phyloP scores from a whole-genome alignment of 108 stramenopile genomes.

The Cyclotella atomus region DNA sequence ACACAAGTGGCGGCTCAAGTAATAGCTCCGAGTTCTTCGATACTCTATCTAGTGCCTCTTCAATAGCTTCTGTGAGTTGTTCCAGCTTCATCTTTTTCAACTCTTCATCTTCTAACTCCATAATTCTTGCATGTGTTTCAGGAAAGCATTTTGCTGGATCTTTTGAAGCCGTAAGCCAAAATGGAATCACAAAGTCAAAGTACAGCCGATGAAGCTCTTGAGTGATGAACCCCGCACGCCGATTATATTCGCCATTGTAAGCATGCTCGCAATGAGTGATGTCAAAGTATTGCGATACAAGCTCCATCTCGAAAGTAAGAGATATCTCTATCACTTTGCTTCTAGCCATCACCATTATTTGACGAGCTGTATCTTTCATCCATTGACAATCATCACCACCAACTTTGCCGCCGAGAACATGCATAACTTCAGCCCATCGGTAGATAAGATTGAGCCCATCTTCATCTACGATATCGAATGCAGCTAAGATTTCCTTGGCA shows the following conservation, averaged over 20 bases:
- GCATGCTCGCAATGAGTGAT: not conserved
- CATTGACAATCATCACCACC: constrained; percentile 1
- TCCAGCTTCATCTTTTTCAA: not conserved
- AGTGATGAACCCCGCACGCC: not conserved
- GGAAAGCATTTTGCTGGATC: constrained; percentile 5
- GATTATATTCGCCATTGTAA: not conserved
- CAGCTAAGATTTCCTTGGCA: not conserved
- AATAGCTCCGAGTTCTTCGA: constrained; percentile 1
- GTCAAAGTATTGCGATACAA: constrained; percentile 2
- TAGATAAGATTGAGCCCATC: not conserved
- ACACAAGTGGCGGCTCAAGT: not conserved
- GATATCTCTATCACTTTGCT: not conserved
- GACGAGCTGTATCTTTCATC: constrained; percentile 2
- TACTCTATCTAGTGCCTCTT: not conserved
- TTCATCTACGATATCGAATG: not conserved
- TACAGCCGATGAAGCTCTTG: not conserved
- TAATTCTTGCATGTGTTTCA: not conserved
- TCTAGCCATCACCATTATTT: not conserved
- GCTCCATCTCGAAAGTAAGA: constrained; percentile 6
- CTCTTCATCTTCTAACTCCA: not conserved
- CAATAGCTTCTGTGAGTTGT: not conserved
- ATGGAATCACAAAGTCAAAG: not conserved
- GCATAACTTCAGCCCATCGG: not conserved
- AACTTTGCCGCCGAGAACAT: constrained; percentile 2
- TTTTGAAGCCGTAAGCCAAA: not conserved